Evolutionary conservation across 345 rosid genomes (phyloP), one percentile per base, ranked within the genome.

Genomic region (Gossypium australe): DNA sequence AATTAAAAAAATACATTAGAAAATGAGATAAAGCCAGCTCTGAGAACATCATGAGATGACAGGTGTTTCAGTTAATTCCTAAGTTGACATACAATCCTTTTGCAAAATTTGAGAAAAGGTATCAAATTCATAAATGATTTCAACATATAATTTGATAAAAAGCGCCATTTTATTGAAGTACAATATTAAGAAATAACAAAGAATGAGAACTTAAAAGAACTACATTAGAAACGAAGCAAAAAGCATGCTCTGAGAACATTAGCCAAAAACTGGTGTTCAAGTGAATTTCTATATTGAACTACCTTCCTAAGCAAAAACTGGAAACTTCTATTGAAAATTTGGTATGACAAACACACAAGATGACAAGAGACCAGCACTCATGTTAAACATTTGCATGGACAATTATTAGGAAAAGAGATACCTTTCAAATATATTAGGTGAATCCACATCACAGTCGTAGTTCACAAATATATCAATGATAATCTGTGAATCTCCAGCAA

Each of bases 401-500:
- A 51, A 69, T 51, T 10, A 69, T 69, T 17, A 41, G 45, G 70
- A 72, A 14, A 77, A 63, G 58, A 75, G 80, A 76, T 89, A 94
- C 98, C 98, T 92, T 85, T 94, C 97, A 72, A 89, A 94, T 84
- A 92, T 88, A 82, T 94, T 94, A 11, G 98, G 94, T 67, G 97
- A 80, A 79, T 94, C 98, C 85, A 92, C 89, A 80, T 94, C 97
- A 73, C 98, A 92, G 80, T 94, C 97, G 80, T 92, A 94, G 78
- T 94, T 94, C 72, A 94, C 97, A 80, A 94, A 94, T 79, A 92
- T 80, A 86, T 94, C 98, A 82, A 94, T 77, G 71, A 92, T 84
- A 72, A 89, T 81, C 82, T 87, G 92, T 2, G 98, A 80, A 81
- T 94, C 98, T 69, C 86, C 89, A 53, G 88, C 86, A 60, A 92